Conservation (phyloP, 2,329 filamentous ascomycete species). For the Hyphodiscus sp. region DNA sequence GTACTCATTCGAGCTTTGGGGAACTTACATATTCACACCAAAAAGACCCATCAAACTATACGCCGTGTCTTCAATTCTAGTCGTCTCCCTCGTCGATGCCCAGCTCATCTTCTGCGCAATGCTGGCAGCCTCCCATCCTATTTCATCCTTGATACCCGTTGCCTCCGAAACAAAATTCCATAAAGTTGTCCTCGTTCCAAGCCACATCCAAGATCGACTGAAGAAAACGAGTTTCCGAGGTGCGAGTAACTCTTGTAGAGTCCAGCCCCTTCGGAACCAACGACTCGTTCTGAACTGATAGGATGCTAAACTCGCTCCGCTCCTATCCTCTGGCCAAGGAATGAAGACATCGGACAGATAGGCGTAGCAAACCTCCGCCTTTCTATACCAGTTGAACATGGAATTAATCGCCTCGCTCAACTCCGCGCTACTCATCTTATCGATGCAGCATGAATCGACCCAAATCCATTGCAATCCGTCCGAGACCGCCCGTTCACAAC, state of each 20-base stretch:
- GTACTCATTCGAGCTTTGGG: too few species aligned
- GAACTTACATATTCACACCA: slow-evolving; percentile 27
- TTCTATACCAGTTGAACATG: neutral
- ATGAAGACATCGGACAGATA: neutral
- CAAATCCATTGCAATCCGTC: neutral
- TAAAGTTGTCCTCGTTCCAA: too few species aligned
- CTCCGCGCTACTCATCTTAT: neutral
- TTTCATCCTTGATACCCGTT: too few species aligned
- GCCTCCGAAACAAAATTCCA: too few species aligned
- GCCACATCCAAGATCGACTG: slow-evolving; percentile 23
- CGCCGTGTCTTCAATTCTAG: neutral
- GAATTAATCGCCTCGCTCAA: neutral
- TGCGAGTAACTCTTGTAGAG: slow-evolving; percentile 4
- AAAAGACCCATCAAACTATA: neutral
- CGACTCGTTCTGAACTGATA: slow-evolving; percentile 1
- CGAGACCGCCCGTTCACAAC: neutral
- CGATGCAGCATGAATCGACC: neutral
- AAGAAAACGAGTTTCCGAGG: slow-evolving; percentile 3
- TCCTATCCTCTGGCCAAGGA: too few species aligned
- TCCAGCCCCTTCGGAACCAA: neutral
- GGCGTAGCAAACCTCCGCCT: neutral
- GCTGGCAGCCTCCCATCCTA: neutral
- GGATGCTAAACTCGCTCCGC: too few species aligned
- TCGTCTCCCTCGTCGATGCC: neutral
- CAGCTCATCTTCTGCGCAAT: neutral